A percentile compares a stretch with the other conserved stretches of the same genome.
phyloP scores from a whole-genome alignment of 306 rosid species.

The Elaeagnus macrophylla region DNA sequence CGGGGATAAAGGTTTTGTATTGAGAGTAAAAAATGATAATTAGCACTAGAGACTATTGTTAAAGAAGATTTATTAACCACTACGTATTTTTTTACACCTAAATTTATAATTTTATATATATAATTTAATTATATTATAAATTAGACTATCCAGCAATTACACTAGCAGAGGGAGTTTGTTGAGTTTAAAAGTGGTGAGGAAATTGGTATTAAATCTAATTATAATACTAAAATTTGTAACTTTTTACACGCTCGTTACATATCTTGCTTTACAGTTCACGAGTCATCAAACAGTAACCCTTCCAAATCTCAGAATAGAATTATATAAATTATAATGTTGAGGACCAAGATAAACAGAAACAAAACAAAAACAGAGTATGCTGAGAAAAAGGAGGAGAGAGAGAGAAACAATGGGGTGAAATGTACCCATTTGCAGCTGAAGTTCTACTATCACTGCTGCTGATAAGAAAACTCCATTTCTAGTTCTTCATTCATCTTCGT shows the following conservation, averaged over 20 bases:
- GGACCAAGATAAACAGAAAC: constrained; percentile 28
- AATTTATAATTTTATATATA: no score
- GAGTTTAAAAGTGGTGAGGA: no score
- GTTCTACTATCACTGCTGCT: constrained; percentile 26
- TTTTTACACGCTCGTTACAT: constrained; percentile 12
- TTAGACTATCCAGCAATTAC: no score
- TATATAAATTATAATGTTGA: constrained; percentile 15
- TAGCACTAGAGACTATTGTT: no score
- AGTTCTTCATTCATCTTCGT: constrained; percentile 22
- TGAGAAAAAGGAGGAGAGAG: constrained; percentile 14
- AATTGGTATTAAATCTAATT: no score
- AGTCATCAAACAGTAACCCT: constrained; percentile 37
- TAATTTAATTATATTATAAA: no score
- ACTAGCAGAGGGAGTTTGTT: no score
- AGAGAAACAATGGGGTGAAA: constrained; percentile 45
- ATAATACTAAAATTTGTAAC: not conserved
- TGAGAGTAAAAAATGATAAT: no score
- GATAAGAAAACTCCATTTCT: constrained; percentile 26
- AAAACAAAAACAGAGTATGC: constrained; percentile 10
- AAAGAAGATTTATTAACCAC: no score
- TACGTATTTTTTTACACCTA: no score
- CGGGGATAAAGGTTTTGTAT: no score
- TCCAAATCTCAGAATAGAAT: constrained; percentile 17
- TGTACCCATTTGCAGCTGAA: constrained; percentile 27
- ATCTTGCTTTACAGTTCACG: constrained; percentile 32